These are phyloP conservation scores for Coccomyxa sp. DNA, from an alignment of 139 green algal species.

Conservation along the genomic window DNA sequence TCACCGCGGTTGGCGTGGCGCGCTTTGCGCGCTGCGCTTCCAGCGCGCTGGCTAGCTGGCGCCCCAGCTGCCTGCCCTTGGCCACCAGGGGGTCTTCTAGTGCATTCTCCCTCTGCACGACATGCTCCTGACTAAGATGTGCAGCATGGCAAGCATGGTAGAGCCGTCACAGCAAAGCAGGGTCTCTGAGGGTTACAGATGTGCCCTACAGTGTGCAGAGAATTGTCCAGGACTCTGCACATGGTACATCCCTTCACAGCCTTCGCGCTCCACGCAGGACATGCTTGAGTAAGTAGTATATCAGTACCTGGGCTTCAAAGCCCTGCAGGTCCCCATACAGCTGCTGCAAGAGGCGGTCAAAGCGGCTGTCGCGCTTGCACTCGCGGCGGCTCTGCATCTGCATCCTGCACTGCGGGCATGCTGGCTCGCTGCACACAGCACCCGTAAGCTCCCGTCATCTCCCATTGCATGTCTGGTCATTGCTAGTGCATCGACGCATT, in stretches of 20 bases:
- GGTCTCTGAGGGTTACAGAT: not conserved
- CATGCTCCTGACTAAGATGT: not conserved
- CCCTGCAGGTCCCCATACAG: constrained; percentile 30
- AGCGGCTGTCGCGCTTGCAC: constrained; percentile 37
- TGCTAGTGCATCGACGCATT: not conserved
- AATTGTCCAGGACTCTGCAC: not conserved
- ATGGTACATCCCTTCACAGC: not conserved
- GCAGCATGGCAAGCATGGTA: not conserved
- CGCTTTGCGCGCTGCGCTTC: not conserved
- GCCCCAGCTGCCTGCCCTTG: not conserved
- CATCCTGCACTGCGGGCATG: constrained; percentile 36
- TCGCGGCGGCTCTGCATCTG: constrained; percentile 37
- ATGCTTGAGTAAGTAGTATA: not conserved
- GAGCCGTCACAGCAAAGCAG: not conserved
- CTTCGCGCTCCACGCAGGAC: not conserved
- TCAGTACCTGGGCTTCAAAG: constrained; percentile 25
- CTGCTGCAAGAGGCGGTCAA: constrained; percentile 28
- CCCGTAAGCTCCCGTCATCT: not conserved
- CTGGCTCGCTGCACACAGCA: constrained; percentile 30
- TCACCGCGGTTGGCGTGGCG: too few species aligned
- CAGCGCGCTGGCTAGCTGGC: not conserved
- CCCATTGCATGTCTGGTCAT: not conserved
- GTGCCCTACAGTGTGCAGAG: not conserved
- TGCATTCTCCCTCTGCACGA: not conserved
- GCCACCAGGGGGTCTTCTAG: not conserved